Percentiles rank a stretch among this genome's conserved stretches.
Conservation (phyloP, 345 rosid species). For the Gossypium bickii region DNA sequence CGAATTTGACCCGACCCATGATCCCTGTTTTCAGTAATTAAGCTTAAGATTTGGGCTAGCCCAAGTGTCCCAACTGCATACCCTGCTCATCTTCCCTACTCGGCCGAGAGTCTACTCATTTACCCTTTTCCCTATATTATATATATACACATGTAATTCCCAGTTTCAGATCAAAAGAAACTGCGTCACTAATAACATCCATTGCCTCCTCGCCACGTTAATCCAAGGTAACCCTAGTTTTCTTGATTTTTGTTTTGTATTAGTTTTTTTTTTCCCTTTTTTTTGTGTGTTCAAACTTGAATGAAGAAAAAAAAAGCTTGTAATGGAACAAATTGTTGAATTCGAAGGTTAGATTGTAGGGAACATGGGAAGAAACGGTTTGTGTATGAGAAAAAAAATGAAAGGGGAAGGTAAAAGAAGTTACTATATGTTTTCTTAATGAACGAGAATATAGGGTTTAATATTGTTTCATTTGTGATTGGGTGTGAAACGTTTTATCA, state of each 20-base stretch:
- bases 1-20: fast-evolving
- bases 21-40: background rate
- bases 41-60: background rate
- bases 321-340: background rate
- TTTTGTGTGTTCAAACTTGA: background rate
- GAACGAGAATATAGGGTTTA: no score
- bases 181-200: background rate
- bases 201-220: background rate
- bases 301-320: background rate
- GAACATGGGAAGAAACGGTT: background rate
- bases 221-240: background rate
- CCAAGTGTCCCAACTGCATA: background rate
- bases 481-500: background rate
- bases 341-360: background rate
- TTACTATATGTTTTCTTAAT: background rate
- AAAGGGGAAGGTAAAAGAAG: background rate
- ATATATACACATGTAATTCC: background rate
- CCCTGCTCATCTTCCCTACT: background rate
- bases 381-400: background rate
- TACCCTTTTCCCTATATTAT: background rate
- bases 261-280: background rate
- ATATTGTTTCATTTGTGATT: background rate
- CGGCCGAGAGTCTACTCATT: background rate
- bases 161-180: background rate
- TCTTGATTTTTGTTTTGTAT: background rate